Evolutionary conservation across 345 rosid genomes (phyloP).

Genomic region (Raphanus raphanistrum): DNA sequence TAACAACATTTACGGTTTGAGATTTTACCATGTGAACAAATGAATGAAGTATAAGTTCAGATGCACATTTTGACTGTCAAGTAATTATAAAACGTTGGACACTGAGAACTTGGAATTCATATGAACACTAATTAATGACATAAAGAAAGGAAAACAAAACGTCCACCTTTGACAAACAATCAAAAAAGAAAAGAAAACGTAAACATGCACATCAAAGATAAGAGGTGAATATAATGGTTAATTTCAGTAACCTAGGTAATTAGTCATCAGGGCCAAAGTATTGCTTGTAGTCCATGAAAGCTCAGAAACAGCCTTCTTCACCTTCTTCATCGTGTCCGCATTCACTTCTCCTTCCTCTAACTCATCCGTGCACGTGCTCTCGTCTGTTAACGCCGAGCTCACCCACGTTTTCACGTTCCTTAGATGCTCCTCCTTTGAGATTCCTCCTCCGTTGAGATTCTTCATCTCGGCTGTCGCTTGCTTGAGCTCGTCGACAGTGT

Average conservation of each 20-base stretch:
- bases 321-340: conserved; percentile 43
- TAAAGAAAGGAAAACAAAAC: not conserved
- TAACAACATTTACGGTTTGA: not conserved
- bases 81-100: not conserved
- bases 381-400: conserved; percentile 75
- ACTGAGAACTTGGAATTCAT: not conserved
- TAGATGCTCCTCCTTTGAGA: conserved; percentile 37
- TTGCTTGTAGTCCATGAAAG: conserved; percentile 60
- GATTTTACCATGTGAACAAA: not conserved
- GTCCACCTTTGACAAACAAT: too few relatives aligned
- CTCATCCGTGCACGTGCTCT: conserved; percentile 65
- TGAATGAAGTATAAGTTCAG: too few relatives aligned
- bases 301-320: conserved; percentile 43
- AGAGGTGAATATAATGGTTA: not conserved
- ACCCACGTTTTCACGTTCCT: conserved; percentile 58
- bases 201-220: conserved; percentile 21
- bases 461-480: conserved; percentile 46
- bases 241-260: conserved; percentile 31
- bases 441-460: conserved; percentile 13
- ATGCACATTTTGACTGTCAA: not conserved
- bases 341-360: conserved; percentile 49
- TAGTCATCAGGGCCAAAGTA: conserved; percentile 61
- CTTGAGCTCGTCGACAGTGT: conserved; percentile 59
- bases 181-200: not conserved
- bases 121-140: too few relatives aligned